Percentiles rank a stretch among this genome's conserved stretches.
Conservation (phyloP, 2,329 filamentous ascomycete genomes). For the Cladorrhinum sp. region DNA sequence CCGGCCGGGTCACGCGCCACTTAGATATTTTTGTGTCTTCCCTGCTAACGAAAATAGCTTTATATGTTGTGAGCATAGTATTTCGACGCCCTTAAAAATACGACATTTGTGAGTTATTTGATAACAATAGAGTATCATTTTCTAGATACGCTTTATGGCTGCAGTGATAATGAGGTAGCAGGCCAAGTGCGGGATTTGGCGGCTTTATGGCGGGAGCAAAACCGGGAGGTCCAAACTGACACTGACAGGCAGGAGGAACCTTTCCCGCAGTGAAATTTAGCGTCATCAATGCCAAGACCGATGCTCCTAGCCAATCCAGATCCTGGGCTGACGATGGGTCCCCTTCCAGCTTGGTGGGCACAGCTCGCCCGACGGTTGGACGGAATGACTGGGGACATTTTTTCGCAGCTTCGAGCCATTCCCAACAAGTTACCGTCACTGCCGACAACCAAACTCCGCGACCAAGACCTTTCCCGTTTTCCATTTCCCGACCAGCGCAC, state of each 20-base stretch:
- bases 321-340: not conserved
- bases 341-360: not conserved
- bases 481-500: slow-evolving; percentile 12
- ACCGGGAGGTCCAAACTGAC: not conserved
- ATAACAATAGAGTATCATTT: not conserved
- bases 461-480: slow-evolving; percentile 8
- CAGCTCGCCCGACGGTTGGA: slow-evolving; percentile 20
- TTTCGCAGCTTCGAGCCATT: slow-evolving; percentile 18
- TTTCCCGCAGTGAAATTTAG: slow-evolving; percentile 13
- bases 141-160: no score
- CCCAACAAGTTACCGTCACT: slow-evolving; percentile 10
- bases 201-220: slow-evolving; percentile 17
- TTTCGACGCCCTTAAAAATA: not conserved
- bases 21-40: not conserved
- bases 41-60: not conserved
- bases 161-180: not conserved
- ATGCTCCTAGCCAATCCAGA: slow-evolving; percentile 18
- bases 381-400: slow-evolving; percentile 21
- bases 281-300: slow-evolving; percentile 13
- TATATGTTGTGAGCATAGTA: not conserved
- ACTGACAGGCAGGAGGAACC: slow-evolving; percentile 14
- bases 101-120: not conserved
- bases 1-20: slow-evolving; percentile 13
- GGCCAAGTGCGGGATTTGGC: slow-evolving; percentile 20
- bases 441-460: slow-evolving; percentile 14